Percentiles rank a stretch among this genome's conserved stretches.
Evolutionary conservation across 306 rosid species (phyloP).

Genomic region (Alnus glutinosa): DNA sequence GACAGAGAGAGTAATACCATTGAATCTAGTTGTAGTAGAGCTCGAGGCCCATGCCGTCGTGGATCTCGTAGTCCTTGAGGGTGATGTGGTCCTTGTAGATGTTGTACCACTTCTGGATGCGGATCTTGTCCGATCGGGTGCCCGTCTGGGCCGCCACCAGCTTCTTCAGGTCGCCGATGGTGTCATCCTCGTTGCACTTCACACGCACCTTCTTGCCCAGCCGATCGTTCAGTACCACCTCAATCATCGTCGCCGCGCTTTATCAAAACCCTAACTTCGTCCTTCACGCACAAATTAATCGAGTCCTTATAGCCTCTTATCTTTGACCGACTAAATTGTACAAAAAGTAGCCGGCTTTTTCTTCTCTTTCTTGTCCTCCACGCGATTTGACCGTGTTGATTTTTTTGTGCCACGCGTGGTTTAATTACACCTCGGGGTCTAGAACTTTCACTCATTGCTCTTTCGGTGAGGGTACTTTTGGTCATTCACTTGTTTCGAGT

Average conservation of each 20-base stretch:
- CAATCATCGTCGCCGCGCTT: conserved; percentile 66
- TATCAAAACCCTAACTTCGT: background rate
- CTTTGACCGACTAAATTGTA: background rate
- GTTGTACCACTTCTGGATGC: conserved; percentile 81
- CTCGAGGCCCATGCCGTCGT: conserved; percentile 97
- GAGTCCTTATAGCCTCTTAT: no score
- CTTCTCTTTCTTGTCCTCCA: background rate
- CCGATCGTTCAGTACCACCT: conserved; percentile 89
- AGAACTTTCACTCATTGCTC: background rate
- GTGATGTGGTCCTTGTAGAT: conserved; percentile 91
- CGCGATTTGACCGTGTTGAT: background rate
- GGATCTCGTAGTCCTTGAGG: conserved; percentile 85
- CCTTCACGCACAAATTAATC: background rate
- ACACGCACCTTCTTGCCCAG: conserved; percentile 93
- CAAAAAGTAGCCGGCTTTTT: no score
- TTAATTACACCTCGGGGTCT: no score
- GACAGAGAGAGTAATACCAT: background rate
- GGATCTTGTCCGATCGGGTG: conserved; percentile 74
- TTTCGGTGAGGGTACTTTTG: background rate
- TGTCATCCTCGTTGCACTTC: conserved; percentile 89
- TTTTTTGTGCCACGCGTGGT: background rate
- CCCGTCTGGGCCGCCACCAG: conserved; percentile 97
- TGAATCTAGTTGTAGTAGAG: conserved; percentile 69
- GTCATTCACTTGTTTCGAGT: background rate
- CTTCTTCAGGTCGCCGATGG: conserved; percentile 91